These are phyloP conservation scores for Plasmodium gonderi DNA, from an alignment of 169 alveolate species.

Conservation along the genomic window DNA sequence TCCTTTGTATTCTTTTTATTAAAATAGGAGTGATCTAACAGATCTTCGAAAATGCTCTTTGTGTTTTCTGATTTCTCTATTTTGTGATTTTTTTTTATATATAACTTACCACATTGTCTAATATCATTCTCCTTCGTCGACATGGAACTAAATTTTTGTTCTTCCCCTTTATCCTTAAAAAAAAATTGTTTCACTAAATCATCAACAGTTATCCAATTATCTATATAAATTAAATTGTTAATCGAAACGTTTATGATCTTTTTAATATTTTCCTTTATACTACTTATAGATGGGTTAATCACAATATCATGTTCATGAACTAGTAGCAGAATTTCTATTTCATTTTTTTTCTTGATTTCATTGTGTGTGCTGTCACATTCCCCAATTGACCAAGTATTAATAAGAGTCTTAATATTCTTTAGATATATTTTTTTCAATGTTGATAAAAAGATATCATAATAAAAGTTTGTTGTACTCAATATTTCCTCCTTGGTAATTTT, in stretches of 20 bases:
- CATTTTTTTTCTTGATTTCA: not conserved
- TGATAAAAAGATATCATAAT: conserved; percentile 40
- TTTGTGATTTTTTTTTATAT: not conserved
- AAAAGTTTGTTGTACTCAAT: conserved; percentile 36
- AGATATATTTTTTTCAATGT: conserved; percentile 39
- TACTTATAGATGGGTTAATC: conserved; percentile 63
- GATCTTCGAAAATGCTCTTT: conserved; percentile 30
- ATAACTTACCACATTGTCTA: not conserved
- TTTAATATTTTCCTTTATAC: conserved; percentile 62
- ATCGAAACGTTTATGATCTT: conserved; percentile 70
- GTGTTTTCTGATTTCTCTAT: not conserved
- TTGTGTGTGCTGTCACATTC: not conserved
- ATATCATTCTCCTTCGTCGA: not conserved
- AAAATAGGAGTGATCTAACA: conserved; percentile 30
- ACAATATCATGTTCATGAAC: conserved; percentile 60
- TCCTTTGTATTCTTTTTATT: conserved; percentile 24
- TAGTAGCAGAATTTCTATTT: conserved; percentile 47
- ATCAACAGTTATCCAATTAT: conserved; percentile 64
- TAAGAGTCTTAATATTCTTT: conserved; percentile 49
- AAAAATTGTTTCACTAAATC: conserved; percentile 43
- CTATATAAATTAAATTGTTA: conserved; percentile 68
- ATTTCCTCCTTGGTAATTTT: conserved; percentile 56
- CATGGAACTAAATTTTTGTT: not conserved
- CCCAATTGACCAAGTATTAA: conserved; percentile 54
- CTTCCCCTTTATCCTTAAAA: not conserved